Base-by-base conservation (phyloP, 192 early-diverging fungal species). In the Coemansia sp. region DNA sequence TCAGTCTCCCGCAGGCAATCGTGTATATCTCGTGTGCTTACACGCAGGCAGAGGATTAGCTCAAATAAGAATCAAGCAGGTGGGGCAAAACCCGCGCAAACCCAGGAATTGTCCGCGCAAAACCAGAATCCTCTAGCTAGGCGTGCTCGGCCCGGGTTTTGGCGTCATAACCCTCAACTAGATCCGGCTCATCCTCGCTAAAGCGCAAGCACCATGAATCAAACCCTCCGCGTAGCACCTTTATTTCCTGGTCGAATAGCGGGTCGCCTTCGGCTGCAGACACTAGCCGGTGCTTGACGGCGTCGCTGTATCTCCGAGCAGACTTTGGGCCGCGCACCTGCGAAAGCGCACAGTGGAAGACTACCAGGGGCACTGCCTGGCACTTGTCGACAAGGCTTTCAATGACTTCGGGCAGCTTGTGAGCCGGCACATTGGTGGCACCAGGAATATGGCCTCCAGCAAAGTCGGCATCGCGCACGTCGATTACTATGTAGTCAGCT, bases 281-380 rank as follows among this genome's bases (percentile, higher is more conserved):
- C 19, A 56, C 51, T 2, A 58, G 53, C 4, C 58, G 29, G 15
- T 61, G 56, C 8, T 59, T 23, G 26, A 81, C 50, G 3, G 75
- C 60, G 25, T 86, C 82, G 0, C 47, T 63, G 65, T 86, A 89
- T 11, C 82, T 81, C 15, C 77, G 63, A 3, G 89, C 89, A 13
- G 81, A 80, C 53, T 86, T 89, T 53, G 88, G 88, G 3, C 88
- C 89, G 39, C 89, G 81, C 4, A 85, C 81, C 77, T 94, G 92
- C 15, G 90, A 93, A 17, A 92, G 61, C 2, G 89, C 86, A 55
- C 94, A 96, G 60, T 94, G 92, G 53, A 96, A 94, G 55, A 88
- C 77, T 3, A 96, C 56, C 19, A 70, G 51, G 1, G 88, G 88
- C 5, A 90, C 82, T 23, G 58, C 11, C 31, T 49, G 48, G 64